Evolutionary conservation across 2,329 filamentous ascomycete genomes (phyloP), one percentile per base, ranked within the genome.

Genomic region (Fulvia fulva): DNA sequence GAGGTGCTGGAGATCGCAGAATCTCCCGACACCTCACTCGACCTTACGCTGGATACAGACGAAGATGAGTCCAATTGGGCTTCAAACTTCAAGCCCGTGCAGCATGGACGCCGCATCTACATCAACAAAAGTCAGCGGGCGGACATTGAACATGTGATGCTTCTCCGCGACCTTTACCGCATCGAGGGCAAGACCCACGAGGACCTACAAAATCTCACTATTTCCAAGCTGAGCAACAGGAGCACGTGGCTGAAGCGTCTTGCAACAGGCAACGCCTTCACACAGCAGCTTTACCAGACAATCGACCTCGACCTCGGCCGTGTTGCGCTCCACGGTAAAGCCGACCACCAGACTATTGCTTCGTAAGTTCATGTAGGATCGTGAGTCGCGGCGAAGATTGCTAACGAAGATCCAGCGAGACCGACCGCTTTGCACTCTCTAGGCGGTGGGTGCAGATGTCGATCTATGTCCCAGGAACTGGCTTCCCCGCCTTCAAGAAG

Each of bases 401-500:
- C 46, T 26, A 28, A 50, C 22, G 21, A 21, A n/a, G 14, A n/a
- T 23, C 14, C n/a, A 51, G 53, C 45, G 54, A 58, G 2, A 43
- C 46, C 9, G 61, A 63, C 45, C 55, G 54, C 30, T 32, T 61
- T 28, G 50, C 53, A 16, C 51, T 46, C 23, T n/a, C 37, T 41
- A 37, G 43, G 26, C 45, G 32, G 6, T 49, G 59, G 12, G 34
- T 56, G 22, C 26, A 41, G 2, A 25, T 43, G 11, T 19, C 56
- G 9, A 26, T 26, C 25, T 28, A 30, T 11, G 44, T 54, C 7
- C 49, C 52, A 26, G 12, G 41, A 22, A 19, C 25, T 8, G 32
- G 30, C 16, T 22, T 62, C 3, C 51, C 55, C 30, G 12, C 30
- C 37, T 34, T 58, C 34, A 55, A 50, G 47, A 60, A 55, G 44